A percentile compares a stretch with the other conserved stretches of the same genome.
Evolutionary conservation across 805 yeast genomes (phyloP).

Genomic region (Candida germanica): DNA sequence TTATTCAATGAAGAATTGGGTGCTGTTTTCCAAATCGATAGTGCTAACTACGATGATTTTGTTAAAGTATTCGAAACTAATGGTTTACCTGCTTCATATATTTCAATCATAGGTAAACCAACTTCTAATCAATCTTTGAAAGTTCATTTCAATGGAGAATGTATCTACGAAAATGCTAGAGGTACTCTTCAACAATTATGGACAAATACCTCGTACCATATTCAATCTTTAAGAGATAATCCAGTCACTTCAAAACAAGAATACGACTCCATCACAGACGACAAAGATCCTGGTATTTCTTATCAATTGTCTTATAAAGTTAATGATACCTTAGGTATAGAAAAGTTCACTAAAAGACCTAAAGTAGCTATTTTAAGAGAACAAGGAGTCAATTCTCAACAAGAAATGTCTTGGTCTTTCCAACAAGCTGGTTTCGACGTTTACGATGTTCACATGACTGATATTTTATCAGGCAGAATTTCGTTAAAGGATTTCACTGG

Average conservation of each 20-base stretch:
- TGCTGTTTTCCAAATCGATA: slow-evolving; percentile 84
- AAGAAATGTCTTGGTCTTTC: slow-evolving; percentile 98
- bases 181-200: slow-evolving; percentile 75
- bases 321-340: slow-evolving; percentile 42
- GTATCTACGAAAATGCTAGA: slow-evolving; percentile 55
- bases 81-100: slow-evolving; percentile 52
- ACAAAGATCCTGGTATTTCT: slow-evolving; percentile 84
- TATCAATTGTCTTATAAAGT: slow-evolving; percentile 75
- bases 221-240: slow-evolving; percentile 91
- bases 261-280: slow-evolving; percentile 67
- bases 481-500: slow-evolving; percentile 81
- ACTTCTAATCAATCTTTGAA: slow-evolving; percentile 48
- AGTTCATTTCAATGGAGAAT: slow-evolving; percentile 45
- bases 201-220: slow-evolving; percentile 83
- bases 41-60: slow-evolving; percentile 53
- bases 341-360: slow-evolving; percentile 49
- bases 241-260: slow-evolving; percentile 90
- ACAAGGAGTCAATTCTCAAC: slow-evolving; percentile 97
- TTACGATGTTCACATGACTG: slow-evolving; percentile 97
- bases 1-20: slow-evolving; percentile 94
- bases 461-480: slow-evolving; percentile 71
- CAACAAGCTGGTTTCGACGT: slow-evolving; percentile 91
- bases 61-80: slow-evolving; percentile 49
- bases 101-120: slow-evolving; percentile 71
- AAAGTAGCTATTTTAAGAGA: slow-evolving; percentile 95